These are phyloP conservation scores for Aspergillus jensenii DNA, from an alignment of 2,329 filamentous ascomycete genomes.

Conservation along the genomic window DNA sequence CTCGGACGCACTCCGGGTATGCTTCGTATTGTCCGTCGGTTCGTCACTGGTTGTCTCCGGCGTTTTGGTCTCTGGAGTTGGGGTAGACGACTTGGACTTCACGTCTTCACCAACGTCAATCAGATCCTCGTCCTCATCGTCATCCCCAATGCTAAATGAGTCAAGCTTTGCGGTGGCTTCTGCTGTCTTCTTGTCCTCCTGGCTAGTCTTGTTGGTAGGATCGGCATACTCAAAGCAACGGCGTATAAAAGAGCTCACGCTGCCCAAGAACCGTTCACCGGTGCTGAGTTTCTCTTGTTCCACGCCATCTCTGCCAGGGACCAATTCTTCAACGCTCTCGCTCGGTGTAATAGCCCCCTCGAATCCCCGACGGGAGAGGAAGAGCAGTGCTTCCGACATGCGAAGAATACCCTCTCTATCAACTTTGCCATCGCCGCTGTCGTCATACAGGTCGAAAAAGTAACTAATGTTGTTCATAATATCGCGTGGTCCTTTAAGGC, in stretches of 20 bases:
- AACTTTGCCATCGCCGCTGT: slow-evolving; percentile 84
- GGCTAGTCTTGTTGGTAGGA: slow-evolving; percentile 63
- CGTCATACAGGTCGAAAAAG: slow-evolving; percentile 97
- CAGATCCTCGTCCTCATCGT: slow-evolving; percentile 58
- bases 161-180: slow-evolving; percentile 44
- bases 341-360: slow-evolving; percentile 71
- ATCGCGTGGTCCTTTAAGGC: slow-evolving; percentile 88
- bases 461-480: slow-evolving; percentile 98
- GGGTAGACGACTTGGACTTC: slow-evolving; percentile 26
- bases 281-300: slow-evolving; percentile 55
- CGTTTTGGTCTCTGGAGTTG: slow-evolving; percentile 3
- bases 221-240: slow-evolving; percentile 98
- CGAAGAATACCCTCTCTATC: slow-evolving; percentile 92
- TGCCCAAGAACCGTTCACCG: slow-evolving; percentile 87
- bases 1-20: slow-evolving; percentile 65
- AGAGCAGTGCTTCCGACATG: slow-evolving; percentile 91
- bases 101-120: slow-evolving; percentile 40
- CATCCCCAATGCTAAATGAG: slow-evolving; percentile 75
- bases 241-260: slow-evolving; percentile 92
- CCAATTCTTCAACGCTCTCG: slow-evolving; percentile 56
- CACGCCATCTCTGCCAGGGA: slow-evolving; percentile 31
- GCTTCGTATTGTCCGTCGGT: slow-evolving; percentile 31
- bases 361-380: slow-evolving; percentile 84
- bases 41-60: slow-evolving; percentile 15
- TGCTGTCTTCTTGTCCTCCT: slow-evolving; percentile 31